Evolutionary conservation across 345 rosid genomes (phyloP).

Genomic region (Syzygium jambos): DNA sequence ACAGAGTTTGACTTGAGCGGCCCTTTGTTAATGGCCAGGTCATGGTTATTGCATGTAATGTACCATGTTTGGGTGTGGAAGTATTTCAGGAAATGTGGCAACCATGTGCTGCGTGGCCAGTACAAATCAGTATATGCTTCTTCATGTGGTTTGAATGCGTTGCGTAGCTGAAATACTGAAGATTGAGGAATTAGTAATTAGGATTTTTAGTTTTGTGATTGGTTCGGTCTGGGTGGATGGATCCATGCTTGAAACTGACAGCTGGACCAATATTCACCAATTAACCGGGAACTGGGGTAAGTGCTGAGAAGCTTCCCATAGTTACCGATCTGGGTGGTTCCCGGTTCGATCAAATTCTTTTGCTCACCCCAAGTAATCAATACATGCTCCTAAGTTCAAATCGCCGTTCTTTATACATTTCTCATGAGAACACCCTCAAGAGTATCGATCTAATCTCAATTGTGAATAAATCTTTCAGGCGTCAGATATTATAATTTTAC

Average conservation of each 20-base stretch:
- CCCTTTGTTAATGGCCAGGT: background rate
- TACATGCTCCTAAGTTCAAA: background rate
- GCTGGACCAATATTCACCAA: too few relatives aligned
- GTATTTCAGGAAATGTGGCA: background rate
- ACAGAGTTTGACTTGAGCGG: background rate
- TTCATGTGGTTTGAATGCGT: background rate
- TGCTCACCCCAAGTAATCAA: background rate
- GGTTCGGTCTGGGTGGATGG: too few relatives aligned
- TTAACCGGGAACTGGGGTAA: too few relatives aligned
- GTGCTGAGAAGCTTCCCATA: too few relatives aligned
- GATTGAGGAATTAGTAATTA: too few relatives aligned
- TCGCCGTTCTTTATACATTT: background rate
- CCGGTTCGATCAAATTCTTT: too few relatives aligned
- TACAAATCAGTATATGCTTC: background rate
- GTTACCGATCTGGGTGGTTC: too few relatives aligned
- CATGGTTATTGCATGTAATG: background rate
- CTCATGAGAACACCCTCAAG: background rate
- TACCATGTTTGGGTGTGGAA: background rate
- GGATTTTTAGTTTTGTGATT: too few relatives aligned
- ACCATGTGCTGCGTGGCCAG: background rate
- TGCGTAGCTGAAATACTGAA: background rate
- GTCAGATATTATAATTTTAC: background rate
- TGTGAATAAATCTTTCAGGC: background rate
- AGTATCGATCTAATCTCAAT: background rate
- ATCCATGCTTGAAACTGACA: too few relatives aligned